Percentiles rank a stretch among this genome's conserved stretches.
These are phyloP conservation scores for Lagerstroemia speciosa DNA, from an alignment of 345 rosid species.

Conservation along the genomic window DNA sequence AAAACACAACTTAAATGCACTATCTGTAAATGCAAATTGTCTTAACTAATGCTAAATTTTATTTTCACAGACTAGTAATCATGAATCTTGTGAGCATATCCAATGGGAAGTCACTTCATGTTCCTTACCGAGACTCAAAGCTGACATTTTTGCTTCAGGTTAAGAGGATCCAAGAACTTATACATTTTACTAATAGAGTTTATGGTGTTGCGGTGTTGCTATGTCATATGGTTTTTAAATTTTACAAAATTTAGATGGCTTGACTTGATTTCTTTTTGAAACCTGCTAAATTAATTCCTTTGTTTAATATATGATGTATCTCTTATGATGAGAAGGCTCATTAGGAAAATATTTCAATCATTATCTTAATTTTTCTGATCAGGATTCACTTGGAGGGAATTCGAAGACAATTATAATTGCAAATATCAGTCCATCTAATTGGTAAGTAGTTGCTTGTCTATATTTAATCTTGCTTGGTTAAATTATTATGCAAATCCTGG, in stretches of 20 bases:
- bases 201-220: neutral
- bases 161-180: neutral
- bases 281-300: neutral
- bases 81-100: constrained; percentile 96
- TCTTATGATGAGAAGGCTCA: neutral
- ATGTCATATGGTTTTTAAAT: neutral
- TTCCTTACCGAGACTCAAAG: constrained; percentile 97
- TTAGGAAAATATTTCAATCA: neutral
- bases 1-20: neutral
- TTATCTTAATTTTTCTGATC: constrained; percentile 11
- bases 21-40: neutral
- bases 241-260: neutral
- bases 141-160: constrained; percentile 99
- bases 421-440: constrained; percentile 82
- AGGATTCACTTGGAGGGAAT: constrained; percentile 99
- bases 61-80: constrained; percentile 71
- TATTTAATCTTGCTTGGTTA: neutral
- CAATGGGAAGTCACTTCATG: constrained; percentile 92
- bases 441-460: constrained; percentile 37
- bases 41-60: neutral
- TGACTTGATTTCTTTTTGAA: neutral
- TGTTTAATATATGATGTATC: neutral
- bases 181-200: neutral
- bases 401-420: constrained; percentile 95
- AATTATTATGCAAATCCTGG: neutral